Evolutionary conservation across 805 yeast species (phyloP).

Genomic region (Candida boleticola): DNA sequence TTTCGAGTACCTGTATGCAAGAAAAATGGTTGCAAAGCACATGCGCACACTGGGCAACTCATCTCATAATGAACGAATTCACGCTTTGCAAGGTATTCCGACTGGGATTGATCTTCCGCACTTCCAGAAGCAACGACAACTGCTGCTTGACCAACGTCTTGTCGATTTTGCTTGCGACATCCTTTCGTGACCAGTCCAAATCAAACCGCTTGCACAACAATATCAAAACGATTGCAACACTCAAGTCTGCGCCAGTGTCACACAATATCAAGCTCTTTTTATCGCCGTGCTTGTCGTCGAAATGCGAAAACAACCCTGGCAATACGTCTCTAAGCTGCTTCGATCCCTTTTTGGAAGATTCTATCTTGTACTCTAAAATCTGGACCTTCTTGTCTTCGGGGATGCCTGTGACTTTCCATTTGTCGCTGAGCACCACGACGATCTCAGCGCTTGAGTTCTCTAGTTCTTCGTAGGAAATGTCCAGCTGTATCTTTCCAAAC

Average conservation of each 20-base stretch:
- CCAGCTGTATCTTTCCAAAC: constrained; percentile 22
- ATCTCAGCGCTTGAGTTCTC: neutral
- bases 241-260: constrained; percentile 63
- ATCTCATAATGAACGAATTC: constrained; percentile 52
- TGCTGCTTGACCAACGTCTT: constrained; percentile 47
- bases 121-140: constrained; percentile 47
- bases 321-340: constrained; percentile 52
- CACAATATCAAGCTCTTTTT: constrained; percentile 52
- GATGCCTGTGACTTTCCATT: constrained; percentile 7
- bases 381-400: constrained; percentile 7
- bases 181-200: constrained; percentile 47
- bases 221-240: constrained; percentile 58
- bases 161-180: constrained; percentile 8
- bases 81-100: constrained; percentile 75
- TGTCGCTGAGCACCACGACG: constrained; percentile 25
- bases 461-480: constrained; percentile 12
- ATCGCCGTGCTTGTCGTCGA: too few species aligned
- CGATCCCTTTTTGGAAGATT: constrained; percentile 61
- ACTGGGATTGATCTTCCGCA: constrained; percentile 66
- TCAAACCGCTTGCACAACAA: constrained; percentile 48
- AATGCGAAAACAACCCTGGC: too few species aligned
- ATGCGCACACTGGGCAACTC: too few species aligned
- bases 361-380: constrained; percentile 17
- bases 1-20: too few species aligned
- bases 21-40: too few species aligned